A percentile compares a stretch with the other conserved stretches of the same genome.
Evolutionary conservation across 169 alveolate genomes (phyloP).

Genomic region (Besnoitia besnoiti): DNA sequence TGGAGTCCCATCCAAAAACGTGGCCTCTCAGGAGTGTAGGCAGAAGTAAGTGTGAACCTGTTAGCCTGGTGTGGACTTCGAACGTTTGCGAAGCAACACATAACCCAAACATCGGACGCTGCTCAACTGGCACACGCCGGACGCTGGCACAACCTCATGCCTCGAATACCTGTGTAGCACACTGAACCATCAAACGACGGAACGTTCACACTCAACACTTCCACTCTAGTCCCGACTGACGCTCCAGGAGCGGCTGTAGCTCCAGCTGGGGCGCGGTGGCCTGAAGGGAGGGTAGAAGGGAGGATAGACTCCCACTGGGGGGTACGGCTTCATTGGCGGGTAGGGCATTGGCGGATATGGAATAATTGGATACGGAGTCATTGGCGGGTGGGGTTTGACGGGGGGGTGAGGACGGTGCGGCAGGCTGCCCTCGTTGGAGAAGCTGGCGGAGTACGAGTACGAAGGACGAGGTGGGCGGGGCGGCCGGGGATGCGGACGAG

Average conservation of each 20-base stretch:
- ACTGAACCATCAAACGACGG: neutral
- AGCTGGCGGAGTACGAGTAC: no score
- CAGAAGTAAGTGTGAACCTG: no score
- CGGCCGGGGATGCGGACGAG: no score
- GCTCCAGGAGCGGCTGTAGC: neutral
- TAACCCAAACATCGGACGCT: neutral
- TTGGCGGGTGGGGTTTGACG: neutral
- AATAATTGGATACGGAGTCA: neutral
- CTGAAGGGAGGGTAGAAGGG: neutral
- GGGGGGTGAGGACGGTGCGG: neutral
- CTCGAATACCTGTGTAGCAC: neutral
- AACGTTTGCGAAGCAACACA: neutral
- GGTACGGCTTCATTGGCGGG: neutral
- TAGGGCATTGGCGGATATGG: neutral
- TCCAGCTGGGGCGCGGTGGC: neutral
- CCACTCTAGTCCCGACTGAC: neutral
- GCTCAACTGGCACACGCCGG: neutral
- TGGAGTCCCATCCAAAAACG: no score
- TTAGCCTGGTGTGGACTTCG: neutral
- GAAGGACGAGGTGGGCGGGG: no score
- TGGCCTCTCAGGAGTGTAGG: no score
- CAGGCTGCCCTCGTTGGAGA: no score
- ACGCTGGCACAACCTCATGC: neutral
- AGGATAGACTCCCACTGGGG: neutral
- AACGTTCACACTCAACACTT: neutral